Evolutionary conservation across 495 filamentous ascomycete species (phyloP).

Genomic region (Penicillium dipodomyicola): DNA sequence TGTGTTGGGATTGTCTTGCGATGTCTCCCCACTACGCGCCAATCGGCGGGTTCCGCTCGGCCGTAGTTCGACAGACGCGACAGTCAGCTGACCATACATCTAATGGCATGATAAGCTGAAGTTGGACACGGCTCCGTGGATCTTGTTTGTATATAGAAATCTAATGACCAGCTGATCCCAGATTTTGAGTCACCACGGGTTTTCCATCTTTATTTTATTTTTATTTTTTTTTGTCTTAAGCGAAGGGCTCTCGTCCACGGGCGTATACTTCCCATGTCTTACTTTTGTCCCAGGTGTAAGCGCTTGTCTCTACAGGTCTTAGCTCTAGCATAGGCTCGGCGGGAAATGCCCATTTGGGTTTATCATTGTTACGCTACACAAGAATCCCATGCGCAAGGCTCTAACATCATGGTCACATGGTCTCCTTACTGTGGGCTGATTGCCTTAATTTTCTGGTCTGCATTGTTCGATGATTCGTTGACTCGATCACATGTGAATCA

Average conservation of each 20-base stretch:
- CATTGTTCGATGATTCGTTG: slow-evolving; percentile 5
- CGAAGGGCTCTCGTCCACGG: not conserved
- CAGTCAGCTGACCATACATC: slow-evolving; percentile 11
- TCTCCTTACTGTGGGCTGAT: not conserved
- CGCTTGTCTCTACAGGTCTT: not conserved
- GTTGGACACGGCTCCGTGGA: slow-evolving; percentile 11
- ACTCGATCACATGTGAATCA: slow-evolving; percentile 9
- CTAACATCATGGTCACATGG: slow-evolving; percentile 2
- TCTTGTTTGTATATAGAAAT: not conserved
- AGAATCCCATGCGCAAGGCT: slow-evolving; percentile 1
- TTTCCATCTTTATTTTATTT: not conserved
- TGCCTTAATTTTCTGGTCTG: slow-evolving; percentile 8
- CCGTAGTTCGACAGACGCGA: slow-evolving; percentile 4
- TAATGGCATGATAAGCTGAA: slow-evolving; percentile 6
- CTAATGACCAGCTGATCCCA: slow-evolving; percentile 9
- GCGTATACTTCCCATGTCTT: slow-evolving; percentile 3
- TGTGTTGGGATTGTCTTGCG: slow-evolving; percentile 5
- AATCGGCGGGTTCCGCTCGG: slow-evolving; percentile 12
- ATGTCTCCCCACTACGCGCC: slow-evolving; percentile 7
- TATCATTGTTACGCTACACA: not conserved
- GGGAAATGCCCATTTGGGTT: slow-evolving; percentile 2
- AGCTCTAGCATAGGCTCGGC: slow-evolving; percentile 1
- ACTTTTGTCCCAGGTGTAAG: slow-evolving; percentile 1
- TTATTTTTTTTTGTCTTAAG: not conserved
- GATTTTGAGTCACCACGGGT: slow-evolving; percentile 9